Evolutionary conservation across 805 yeast species (phyloP), one percentile per base, ranked within the genome.

Genomic region (Metschnikowia santaceciliae): DNA sequence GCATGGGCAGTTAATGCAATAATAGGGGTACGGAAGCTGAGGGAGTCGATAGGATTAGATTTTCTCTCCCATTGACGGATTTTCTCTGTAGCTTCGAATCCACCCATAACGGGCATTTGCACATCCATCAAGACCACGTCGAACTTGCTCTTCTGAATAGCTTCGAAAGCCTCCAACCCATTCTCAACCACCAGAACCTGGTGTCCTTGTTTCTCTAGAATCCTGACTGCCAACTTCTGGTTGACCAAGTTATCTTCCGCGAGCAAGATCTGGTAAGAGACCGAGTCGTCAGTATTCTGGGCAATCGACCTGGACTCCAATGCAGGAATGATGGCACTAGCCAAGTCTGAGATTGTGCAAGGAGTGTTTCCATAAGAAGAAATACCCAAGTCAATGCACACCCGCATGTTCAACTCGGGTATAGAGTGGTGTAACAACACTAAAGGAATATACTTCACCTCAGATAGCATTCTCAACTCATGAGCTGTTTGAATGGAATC

Each of bases 101-200:
- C 96, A 30, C 96, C 96, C 94, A 89, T 90, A 14, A 88, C 88
- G 7, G 96, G 96, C 96, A 89, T 89, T 67, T 89, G 96, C 42
- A 89, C 96, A 71, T 89, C 96, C 96, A 89, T 89, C 58, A 89
- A 77, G 17, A 89, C 86, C 43, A 87, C 91, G 64, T 89, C 96
- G 64, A 84, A 89, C 44, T 78, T 75, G 54, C 78, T 80, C 56
- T 78, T 75, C 64, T 83, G 75, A 42, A 88, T 82, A 1, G 90
- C 91, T 53, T 88, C 88, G 57, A 81, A 78, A 0, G 96, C 96
- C 59, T 88, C 89, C 52, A 80, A 74, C 14, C 96, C 96, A 67
- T 89, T 89, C 64, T 87, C 92, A 6, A 88, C 96, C 43, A 89
- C 96, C 52, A 82, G 84, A 11, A 89, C 91, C 51, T 78, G 76